Conservation (phyloP, 2,329 filamentous ascomycete species). For the Fusarium sp. region DNA sequence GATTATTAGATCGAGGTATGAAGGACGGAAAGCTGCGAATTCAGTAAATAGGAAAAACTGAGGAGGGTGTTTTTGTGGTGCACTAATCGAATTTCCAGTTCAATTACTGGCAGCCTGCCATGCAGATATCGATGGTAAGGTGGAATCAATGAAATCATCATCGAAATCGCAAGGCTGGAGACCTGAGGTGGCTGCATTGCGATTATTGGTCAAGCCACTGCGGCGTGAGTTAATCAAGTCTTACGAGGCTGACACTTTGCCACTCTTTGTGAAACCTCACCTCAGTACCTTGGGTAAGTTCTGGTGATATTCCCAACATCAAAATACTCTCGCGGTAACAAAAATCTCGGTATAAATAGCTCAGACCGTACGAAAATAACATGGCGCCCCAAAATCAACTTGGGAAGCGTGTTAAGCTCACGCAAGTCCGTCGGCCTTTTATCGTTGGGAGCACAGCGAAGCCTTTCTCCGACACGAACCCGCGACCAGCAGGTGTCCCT, state of each 20-base stretch:
- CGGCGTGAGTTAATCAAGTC: slow-evolving; percentile 4
- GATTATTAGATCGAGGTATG: not conserved
- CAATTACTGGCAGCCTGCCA: not conserved
- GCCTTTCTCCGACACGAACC: slow-evolving; percentile 82
- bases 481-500: slow-evolving; percentile 79
- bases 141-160: slow-evolving; percentile 45
- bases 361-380: not conserved
- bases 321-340: not conserved
- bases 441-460: slow-evolving; percentile 83
- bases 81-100: slow-evolving; percentile 23
- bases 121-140: slow-evolving; percentile 16
- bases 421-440: slow-evolving; percentile 72
- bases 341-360: not conserved
- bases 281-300: not conserved
- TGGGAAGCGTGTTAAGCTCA: slow-evolving; percentile 73
- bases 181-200: slow-evolving; percentile 14
- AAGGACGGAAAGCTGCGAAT: not conserved
- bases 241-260: slow-evolving; percentile 20
- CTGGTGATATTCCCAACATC: not conserved
- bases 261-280: not conserved
- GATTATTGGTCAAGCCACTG: slow-evolving; percentile 24
- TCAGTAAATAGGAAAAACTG: not conserved
- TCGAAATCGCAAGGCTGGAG: slow-evolving; percentile 37
- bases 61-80: not conserved
- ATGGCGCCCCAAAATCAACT: slow-evolving; percentile 70